These are phyloP conservation scores for Emydomyces testavorans DNA, from an alignment of 2,329 filamentous ascomycete genomes.

Conservation along the genomic window DNA sequence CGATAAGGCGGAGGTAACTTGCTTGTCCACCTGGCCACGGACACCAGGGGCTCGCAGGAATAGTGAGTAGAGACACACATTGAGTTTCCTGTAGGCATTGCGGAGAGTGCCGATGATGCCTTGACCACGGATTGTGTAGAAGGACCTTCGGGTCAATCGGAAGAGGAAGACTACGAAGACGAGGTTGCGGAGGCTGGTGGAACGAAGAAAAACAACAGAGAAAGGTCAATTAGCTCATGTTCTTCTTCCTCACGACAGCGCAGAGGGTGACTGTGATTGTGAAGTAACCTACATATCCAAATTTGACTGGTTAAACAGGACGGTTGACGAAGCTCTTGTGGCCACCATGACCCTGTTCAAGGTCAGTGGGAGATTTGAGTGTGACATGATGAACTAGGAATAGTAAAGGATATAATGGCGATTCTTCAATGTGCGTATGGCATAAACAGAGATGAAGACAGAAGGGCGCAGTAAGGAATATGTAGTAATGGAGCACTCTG, in stretches of 20 bases:
- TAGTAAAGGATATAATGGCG: neutral
- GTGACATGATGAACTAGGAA: slow-evolving; percentile 3
- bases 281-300: slow-evolving; percentile 33
- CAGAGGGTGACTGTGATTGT: too few relatives aligned
- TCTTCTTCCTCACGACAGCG: neutral
- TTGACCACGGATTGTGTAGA: slow-evolving; percentile 79
- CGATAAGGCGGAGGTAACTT: slow-evolving; percentile 65
- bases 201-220: too few relatives aligned
- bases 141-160: slow-evolving; percentile 65
- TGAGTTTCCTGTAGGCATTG: slow-evolving; percentile 60
- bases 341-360: slow-evolving; percentile 36
- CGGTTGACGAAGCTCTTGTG: slow-evolving; percentile 24
- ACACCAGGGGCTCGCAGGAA: slow-evolving; percentile 82
- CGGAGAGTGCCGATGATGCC: slow-evolving; percentile 68
- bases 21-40: slow-evolving; percentile 69
- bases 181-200: slow-evolving; percentile 62
- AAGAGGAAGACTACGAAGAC: slow-evolving; percentile 81
- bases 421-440: too few relatives aligned
- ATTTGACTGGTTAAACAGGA: slow-evolving; percentile 29
- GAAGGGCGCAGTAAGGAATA: neutral
- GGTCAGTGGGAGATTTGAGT: slow-evolving; percentile 32
- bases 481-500: too few relatives aligned
- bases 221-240: neutral
- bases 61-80: slow-evolving; percentile 66
- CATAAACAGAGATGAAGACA: neutral